Base-by-base conservation (phyloP, 352 stramenopile species). In the Phytophthora quininea region DNA sequence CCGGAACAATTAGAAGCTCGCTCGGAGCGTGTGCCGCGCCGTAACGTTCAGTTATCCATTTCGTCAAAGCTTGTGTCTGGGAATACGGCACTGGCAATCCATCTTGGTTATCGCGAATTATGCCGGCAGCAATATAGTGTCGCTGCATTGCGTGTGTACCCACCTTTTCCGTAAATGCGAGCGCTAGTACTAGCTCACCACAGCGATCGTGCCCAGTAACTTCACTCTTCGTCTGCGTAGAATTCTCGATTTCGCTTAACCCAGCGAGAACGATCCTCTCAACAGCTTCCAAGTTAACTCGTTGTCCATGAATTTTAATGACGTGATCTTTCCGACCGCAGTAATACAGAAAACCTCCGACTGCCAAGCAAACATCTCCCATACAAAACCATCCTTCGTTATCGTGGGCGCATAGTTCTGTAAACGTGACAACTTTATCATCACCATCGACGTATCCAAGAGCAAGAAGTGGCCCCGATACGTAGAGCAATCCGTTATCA, bases 221-320 rank as follows among this genome's bases (percentile, higher is more conserved):
- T 24, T 24, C 19, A 24, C 19, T 24, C 19, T 24, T 24, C 19
- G 19, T 47, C 3, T 47, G 40, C 6, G 40, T 1, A 47, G 40
- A 5, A 47, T 53, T 48, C 4, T 30, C 31, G 6, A 24, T 64
- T 57, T 61, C 59, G 40, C 30, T 64, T 52, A 73, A 45, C 19
- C 62, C 61, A 2, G 37, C 33, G 7, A 56, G 35, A n/a, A 88
- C 69, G 29, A 55, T 57, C 52, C 69, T 62, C 49, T 89, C 83
- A 9, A 89, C 71, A 4, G 73, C 77, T 33, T 86, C 77, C 27
- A 91, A 67, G 45, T 84, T 71, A 27, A 91, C 53, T 24, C 73
- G 69, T 15, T 85, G 77, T 32, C 83, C 83, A 29, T 78, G 67
- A 55, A 90, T 76, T 52, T 91, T 91, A 8, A 91, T 71, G 35